A percentile compares a stretch with the other conserved stretches of the same genome.
phyloP scores from a whole-genome alignment of 2,329 filamentous ascomycete species.

The Raffaelea ambrosiae region DNA sequence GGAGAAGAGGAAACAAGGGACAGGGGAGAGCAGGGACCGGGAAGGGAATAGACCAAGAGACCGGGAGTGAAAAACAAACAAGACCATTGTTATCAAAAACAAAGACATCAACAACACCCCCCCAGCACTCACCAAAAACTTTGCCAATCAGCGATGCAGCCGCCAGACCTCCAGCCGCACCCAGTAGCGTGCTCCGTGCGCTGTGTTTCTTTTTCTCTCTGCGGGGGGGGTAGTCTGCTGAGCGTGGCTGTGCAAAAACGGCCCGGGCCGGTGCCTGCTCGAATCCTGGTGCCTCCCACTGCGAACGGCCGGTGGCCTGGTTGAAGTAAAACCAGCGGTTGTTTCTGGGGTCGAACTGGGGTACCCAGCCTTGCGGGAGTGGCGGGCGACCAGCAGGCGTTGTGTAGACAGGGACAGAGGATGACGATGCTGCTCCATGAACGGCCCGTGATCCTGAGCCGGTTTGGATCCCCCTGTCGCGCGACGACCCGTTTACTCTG shows the following conservation, averaged over 20 bases:
- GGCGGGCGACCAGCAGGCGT: slow-evolving; percentile 28
- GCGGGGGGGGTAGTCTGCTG: background rate
- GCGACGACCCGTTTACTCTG: background rate
- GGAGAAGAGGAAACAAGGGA: too few species aligned
- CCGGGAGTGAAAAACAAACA: too few species aligned
- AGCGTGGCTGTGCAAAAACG: background rate
- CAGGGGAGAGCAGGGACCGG: too few species aligned
- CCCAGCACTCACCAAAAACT: background rate
- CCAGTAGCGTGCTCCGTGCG: slow-evolving; percentile 1
- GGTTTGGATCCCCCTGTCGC: too few species aligned
- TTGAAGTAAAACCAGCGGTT: slow-evolving; percentile 52
- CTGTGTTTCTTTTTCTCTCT: background rate
- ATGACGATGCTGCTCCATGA: too few species aligned
- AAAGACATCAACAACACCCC: too few species aligned
- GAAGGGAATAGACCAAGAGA: too few species aligned
- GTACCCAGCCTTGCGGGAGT: slow-evolving; percentile 43
- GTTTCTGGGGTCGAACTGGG: slow-evolving; percentile 45
- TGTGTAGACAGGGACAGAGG: slow-evolving; percentile 7
- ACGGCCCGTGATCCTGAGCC: too few species aligned
- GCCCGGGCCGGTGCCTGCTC: background rate
- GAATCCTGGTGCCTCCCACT: slow-evolving; percentile 41
- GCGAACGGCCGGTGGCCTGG: slow-evolving; percentile 42
- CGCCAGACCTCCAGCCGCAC: slow-evolving; percentile 7
- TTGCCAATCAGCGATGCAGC: slow-evolving; percentile 6
- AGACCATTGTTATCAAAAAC: too few species aligned